phyloP scores from a whole-genome alignment of 345 rosid genomes.

The Rhodamnia argentea region DNA sequence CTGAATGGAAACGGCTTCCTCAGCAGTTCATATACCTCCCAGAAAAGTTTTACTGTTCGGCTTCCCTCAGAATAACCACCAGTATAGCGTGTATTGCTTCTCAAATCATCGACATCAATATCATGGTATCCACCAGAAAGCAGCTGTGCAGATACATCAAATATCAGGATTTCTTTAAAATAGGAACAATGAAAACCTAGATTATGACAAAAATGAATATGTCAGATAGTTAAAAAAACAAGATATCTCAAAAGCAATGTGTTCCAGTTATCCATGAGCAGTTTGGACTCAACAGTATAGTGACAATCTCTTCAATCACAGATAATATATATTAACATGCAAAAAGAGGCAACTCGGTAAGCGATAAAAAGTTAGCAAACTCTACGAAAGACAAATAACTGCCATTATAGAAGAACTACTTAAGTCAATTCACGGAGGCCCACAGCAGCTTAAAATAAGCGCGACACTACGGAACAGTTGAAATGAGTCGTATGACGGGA shows the following conservation, averaged over 20 bases:
- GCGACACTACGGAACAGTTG: not conserved
- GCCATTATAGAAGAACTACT: not conserved
- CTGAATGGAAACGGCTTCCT: not conserved
- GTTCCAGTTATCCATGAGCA: not conserved
- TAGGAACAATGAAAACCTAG: not conserved
- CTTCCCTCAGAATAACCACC: conserved; percentile 92
- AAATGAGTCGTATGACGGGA: not conserved
- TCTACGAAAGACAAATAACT: not conserved
- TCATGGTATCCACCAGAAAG: conserved; percentile 96
- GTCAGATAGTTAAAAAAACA: not conserved
- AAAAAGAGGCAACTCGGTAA: not conserved
- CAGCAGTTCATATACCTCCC: conserved; percentile 64
- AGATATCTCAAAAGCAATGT: not conserved
- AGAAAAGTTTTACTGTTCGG: conserved; percentile 72
- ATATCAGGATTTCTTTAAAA: not conserved
- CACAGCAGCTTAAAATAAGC: not conserved
- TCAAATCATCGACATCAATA: conserved; percentile 80
- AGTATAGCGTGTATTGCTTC: conserved; percentile 69
- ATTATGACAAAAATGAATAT: not conserved
- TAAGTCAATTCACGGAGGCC: not conserved
- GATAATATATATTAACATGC: not conserved
- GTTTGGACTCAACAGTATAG: not conserved
- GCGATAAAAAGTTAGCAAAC: not conserved
- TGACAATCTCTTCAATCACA: not conserved
- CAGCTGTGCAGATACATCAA: conserved; percentile 35